Percentiles rank a stretch among this genome's conserved stretches.
These are phyloP conservation scores for Selaginella tamariscina DNA, from an alignment of 75 land plant genomes.

Conservation along the genomic window DNA sequence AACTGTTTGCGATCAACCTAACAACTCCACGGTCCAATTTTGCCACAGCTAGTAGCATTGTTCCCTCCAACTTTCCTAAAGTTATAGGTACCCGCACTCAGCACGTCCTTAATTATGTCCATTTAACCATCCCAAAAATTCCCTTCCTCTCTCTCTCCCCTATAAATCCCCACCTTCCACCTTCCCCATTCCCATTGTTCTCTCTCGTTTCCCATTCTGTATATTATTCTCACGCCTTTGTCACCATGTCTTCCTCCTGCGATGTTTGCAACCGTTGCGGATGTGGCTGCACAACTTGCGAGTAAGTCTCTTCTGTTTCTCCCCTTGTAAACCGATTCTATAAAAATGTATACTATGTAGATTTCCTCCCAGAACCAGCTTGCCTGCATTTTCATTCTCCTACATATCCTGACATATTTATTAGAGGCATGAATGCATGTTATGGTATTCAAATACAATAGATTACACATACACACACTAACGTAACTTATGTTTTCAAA, in stretches of 20 bases:
- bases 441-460: no score
- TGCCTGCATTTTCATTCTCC: no score
- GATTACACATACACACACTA: no score
- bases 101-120: neutral
- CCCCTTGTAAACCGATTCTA: no score
- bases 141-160: neutral
- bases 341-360: no score
- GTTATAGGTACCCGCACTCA: neutral
- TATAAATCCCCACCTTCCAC: neutral
- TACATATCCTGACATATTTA: no score
- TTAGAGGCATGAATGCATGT: no score
- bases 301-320: neutral
- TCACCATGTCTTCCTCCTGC: neutral
- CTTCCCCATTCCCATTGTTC: neutral
- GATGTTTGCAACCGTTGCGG: slow-evolving; percentile 3
- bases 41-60: neutral
- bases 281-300: neutral
- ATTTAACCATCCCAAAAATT: neutral
- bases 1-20: neutral
- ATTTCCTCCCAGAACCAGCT: no score
- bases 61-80: no score
- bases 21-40: neutral
- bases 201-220: neutral
- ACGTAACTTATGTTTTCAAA: no score
- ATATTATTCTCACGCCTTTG: neutral